Base-by-base conservation (phyloP, 1,139 yeast species). In the Candida sp. region DNA sequence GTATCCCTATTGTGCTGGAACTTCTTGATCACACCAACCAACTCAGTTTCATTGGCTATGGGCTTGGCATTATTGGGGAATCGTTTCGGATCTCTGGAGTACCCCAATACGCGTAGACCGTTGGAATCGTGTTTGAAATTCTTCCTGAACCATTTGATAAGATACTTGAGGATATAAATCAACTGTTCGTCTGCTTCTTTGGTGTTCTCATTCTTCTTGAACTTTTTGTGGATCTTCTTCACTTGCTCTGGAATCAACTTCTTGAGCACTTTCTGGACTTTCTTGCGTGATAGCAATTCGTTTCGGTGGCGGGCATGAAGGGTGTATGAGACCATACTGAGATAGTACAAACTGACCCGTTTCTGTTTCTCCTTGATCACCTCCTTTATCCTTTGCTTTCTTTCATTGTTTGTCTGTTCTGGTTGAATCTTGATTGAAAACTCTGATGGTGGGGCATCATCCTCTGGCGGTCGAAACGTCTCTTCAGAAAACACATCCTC, bases 81-180 rank as follows among this genome's bases (percentile, higher is more conserved):
- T 4, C 60, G 56, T 1, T 52, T 47, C 0, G 72, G 72, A 37
- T 44, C 42, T 5, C 11, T 17, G 1, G 66, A 34, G 49, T 68
- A 69, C 0, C 78, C 78, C 44, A 72, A 57, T 0, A 71, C 72
- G 32, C 78, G 47, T 6, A 73, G 46, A 0, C 78, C 79, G 60
- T 69, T 70, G 5, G 70, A 61, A 42, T 66, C 63, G 12, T 71
- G 61, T 54, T 70, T 67, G 54, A 61, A 73, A 52, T 73, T 73
- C 28, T 68, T 56, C n/a, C 76, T 53, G 49, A 73, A 63, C 79
- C 79, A 74, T 54, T 73, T 74, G 30, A 71, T 62, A 32, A 71
- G 54, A 48, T 73, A 73, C 50, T 72, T 72, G 30, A 74, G 42
- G 7, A 72, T 62, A 49, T 72, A 73, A 5, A 70, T 60, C 47